Evolutionary conservation across 306 rosid species (phyloP).

Genomic region (Fagus sylvatica): DNA sequence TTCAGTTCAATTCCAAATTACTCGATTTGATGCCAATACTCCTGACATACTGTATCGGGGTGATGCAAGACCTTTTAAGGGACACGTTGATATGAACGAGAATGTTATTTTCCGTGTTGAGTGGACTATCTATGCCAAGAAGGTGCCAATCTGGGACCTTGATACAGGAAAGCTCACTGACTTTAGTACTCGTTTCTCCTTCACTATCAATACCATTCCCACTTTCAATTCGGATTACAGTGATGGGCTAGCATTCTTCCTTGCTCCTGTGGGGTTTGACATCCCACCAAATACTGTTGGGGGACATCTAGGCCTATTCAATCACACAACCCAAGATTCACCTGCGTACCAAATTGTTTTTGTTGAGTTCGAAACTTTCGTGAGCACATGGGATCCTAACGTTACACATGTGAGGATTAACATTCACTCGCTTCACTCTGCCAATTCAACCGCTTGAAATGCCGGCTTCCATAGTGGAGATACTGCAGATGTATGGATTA

Average conservation of each 20-base stretch:
- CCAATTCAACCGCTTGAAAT: slow-evolving; percentile 1
- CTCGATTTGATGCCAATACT: neutral
- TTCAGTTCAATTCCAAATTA: too few species aligned
- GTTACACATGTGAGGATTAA: neutral
- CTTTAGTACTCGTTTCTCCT: slow-evolving; percentile 8
- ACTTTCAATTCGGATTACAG: neutral
- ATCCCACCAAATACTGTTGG: neutral
- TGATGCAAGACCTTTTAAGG: neutral
- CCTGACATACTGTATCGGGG: neutral
- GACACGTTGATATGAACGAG: neutral
- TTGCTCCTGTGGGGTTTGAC: slow-evolving; percentile 14
- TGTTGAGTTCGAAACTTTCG: neutral
- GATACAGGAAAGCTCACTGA: slow-evolving; percentile 4
- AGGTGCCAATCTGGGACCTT: slow-evolving; percentile 5
- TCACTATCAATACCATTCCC: neutral
- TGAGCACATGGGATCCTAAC: neutral
- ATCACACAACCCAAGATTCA: neutral
- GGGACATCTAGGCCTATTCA: neutral
- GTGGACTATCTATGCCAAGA: slow-evolving; percentile 1
- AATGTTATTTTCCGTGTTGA: neutral
- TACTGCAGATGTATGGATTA: neutral
- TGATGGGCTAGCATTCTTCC: slow-evolving; percentile 7
- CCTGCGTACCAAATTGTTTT: neutral
- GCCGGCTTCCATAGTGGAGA: slow-evolving; percentile 12
- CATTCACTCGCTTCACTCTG: neutral